Evolutionary conservation across 179 eudicot species (phyloP), one percentile per base, ranked within the genome.

Genomic region (Carnegiea gigantea): DNA sequence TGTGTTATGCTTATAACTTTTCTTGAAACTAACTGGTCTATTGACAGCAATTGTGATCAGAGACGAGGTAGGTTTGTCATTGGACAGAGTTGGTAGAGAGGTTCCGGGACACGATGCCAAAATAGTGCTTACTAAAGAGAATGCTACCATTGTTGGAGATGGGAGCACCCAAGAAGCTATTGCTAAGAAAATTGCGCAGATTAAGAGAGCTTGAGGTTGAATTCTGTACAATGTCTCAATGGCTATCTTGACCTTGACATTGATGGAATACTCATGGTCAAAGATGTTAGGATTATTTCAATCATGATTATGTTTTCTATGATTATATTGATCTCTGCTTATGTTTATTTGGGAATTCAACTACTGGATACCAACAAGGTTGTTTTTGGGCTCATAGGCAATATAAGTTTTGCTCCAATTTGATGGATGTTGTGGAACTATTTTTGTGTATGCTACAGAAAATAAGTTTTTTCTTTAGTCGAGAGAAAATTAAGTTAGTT

Each of bases 1-100:
- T 67, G 23, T 17, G 33, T 18, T 76, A 70, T 57, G 11, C 2
- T 12, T 51, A 67, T 57, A 24, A 75, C 71, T 48, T 73, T 21
- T 53, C 38, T 62, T 36, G 51, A 73, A 43, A 44, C 70, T 82
- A 75, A 79, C 83, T 53, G 65, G 21, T 64, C 44, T 30, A 17
- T 79, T 38, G 21, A 78, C 87, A 96, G 99, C 92, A 60, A 96
- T 92, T 82, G 99, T 96, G 76, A 95, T 96, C 75, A 93, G 99
- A 87, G 99, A 96, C 1, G 99, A 95, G 83, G 88, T 96, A 12
- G 99, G 99, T 65, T 82, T 93, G 77, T 85, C 88, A 2, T 86
- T 93, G 40, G 94, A 95, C 78, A 84, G 85, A 77, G 91, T 88
- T 73, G 95, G 90, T 28, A 80, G 86, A n/a, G 98, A 95, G 86